phyloP scores from a whole-genome alignment of 768 basidiomycete genomes.

The Vararia minispora region DNA sequence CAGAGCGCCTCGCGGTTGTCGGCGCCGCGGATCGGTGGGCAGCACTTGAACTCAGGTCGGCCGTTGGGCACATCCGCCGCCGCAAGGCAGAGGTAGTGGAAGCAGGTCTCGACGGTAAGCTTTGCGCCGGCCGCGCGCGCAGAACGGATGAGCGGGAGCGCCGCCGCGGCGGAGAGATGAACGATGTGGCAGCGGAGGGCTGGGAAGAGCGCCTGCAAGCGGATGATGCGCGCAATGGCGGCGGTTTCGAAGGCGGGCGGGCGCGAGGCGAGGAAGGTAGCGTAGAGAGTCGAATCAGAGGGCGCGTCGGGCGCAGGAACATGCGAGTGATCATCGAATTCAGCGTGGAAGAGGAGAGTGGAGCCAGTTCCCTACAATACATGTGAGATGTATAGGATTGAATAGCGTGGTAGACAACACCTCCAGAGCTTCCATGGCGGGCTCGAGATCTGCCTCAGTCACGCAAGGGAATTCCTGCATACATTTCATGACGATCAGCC shows the following conservation, averaged over 20 bases:
- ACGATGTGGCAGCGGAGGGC: conserved; percentile 84
- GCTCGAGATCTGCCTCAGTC: conserved; percentile 48
- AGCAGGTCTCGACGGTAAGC: conserved; percentile 93
- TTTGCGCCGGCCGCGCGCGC: conserved; percentile 56
- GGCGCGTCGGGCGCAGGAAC: conserved; percentile 9
- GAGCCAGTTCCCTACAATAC: conserved; percentile 46
- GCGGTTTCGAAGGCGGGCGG: conserved; percentile 70
- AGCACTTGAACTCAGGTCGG: conserved; percentile 88
- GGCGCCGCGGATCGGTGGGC: conserved; percentile 78
- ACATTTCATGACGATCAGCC: neutral
- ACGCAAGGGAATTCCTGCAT: conserved; percentile 88
- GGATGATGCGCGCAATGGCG: conserved; percentile 70
- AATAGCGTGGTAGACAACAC: conserved; percentile 25
- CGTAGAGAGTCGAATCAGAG: conserved; percentile 47
- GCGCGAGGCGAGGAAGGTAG: conserved; percentile 78
- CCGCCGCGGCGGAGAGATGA: conserved; percentile 81
- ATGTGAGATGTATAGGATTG: neutral
- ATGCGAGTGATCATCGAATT: conserved; percentile 44
- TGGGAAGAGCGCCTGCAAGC: conserved; percentile 51
- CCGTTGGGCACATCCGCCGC: conserved; percentile 65
- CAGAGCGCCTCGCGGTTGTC: conserved; percentile 69
- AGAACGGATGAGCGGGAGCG: conserved; percentile 63
- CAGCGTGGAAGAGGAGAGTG: conserved; percentile 87
- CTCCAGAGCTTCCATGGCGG: conserved; percentile 66
- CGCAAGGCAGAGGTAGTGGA: conserved; percentile 84